Conservation (phyloP, 768 basidiomycete genomes). For the Clavulina sp. region DNA sequence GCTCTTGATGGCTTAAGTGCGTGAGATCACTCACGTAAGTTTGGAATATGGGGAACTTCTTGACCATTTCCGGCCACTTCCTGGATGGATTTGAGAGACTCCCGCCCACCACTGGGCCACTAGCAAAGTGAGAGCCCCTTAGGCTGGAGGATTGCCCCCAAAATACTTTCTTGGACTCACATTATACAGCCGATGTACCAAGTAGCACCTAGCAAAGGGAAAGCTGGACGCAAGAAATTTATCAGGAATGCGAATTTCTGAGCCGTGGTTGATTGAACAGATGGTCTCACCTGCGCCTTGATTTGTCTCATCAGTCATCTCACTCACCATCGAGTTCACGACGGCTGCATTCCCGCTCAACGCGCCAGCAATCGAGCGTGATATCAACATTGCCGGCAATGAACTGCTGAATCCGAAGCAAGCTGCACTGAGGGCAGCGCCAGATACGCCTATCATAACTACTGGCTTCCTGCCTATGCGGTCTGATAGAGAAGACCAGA, state of each 20-base stretch:
- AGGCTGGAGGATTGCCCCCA: too few species aligned
- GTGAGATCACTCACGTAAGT: slow-evolving; percentile 1
- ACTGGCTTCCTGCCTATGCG: slow-evolving; percentile 9
- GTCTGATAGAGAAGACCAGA: slow-evolving; percentile 3
- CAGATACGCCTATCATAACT: slow-evolving; percentile 8
- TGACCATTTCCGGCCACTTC: slow-evolving; percentile 7
- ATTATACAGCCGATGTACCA: slow-evolving; percentile 8
- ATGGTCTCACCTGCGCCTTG: slow-evolving; percentile 5
- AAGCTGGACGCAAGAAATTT: slow-evolving; percentile 5
- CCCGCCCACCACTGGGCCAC: slow-evolving; percentile 7
- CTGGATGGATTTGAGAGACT: slow-evolving; percentile 6
- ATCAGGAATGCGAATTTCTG: too few species aligned
- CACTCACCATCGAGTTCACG: slow-evolving; percentile 9
- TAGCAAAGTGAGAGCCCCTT: background rate
- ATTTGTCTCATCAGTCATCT: slow-evolving; percentile 11
- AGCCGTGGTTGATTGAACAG: background rate
- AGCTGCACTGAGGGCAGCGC: slow-evolving; percentile 3
- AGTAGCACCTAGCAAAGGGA: slow-evolving; percentile 6
- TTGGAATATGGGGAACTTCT: background rate
- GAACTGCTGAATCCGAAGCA: slow-evolving; percentile 6
- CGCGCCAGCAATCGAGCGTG: slow-evolving; percentile 4
- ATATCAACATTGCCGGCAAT: slow-evolving; percentile 3
- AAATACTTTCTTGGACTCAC: too few species aligned
- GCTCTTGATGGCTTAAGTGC: too few species aligned
- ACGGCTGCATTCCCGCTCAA: slow-evolving; percentile 9